Evolutionary conservation across 805 yeast species (phyloP).

Genomic region (Ogataea allantospora): DNA sequence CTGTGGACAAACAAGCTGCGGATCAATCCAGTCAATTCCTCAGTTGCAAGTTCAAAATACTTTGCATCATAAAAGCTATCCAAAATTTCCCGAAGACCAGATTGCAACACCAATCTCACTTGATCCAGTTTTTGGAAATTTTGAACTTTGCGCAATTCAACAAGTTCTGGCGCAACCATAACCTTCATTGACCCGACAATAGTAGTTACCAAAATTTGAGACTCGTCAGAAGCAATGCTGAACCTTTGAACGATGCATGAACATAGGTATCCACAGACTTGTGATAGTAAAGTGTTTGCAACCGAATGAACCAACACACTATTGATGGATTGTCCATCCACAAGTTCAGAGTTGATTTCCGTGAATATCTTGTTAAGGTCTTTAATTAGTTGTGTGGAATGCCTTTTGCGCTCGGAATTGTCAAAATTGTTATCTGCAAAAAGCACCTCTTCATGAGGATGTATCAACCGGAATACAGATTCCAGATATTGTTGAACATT

Average conservation of each 20-base stretch:
- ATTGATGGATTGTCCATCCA: slow-evolving; percentile 21
- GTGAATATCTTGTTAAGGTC: slow-evolving; percentile 17
- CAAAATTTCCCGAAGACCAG: slow-evolving; percentile 46
- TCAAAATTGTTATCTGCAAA: slow-evolving; percentile 24
- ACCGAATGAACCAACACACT: slow-evolving; percentile 20
- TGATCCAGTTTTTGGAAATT: slow-evolving; percentile 32
- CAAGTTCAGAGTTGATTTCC: slow-evolving; percentile 13
- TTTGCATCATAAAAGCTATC: slow-evolving; percentile 51
- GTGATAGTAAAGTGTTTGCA: slow-evolving; percentile 17
- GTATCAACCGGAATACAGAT: slow-evolving; percentile 11
- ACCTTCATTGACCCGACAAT: slow-evolving; percentile 12
- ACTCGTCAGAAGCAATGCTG: slow-evolving; percentile 35
- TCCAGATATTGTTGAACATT: slow-evolving; percentile 9
- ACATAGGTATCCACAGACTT: slow-evolving; percentile 20
- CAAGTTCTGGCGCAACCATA: slow-evolving; percentile 5
- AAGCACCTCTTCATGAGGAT: slow-evolving; percentile 16
- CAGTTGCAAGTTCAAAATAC: slow-evolving; percentile 46
- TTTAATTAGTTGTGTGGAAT: slow-evolving; percentile 7
- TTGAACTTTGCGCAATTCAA: slow-evolving; percentile 20
- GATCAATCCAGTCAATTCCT: slow-evolving; percentile 43
- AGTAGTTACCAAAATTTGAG: slow-evolving; percentile 22
- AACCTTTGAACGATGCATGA: slow-evolving; percentile 21
- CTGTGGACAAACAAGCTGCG: slow-evolving; percentile 46
- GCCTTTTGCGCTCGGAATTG: slow-evolving; percentile 8
- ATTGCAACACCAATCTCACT: slow-evolving; percentile 25